A percentile compares a stretch with the other conserved stretches of the same genome.
These are phyloP conservation scores for Pseudogymnoascus sp. DNA, from an alignment of 2,329 filamentous ascomycete genomes.

Conservation along the genomic window DNA sequence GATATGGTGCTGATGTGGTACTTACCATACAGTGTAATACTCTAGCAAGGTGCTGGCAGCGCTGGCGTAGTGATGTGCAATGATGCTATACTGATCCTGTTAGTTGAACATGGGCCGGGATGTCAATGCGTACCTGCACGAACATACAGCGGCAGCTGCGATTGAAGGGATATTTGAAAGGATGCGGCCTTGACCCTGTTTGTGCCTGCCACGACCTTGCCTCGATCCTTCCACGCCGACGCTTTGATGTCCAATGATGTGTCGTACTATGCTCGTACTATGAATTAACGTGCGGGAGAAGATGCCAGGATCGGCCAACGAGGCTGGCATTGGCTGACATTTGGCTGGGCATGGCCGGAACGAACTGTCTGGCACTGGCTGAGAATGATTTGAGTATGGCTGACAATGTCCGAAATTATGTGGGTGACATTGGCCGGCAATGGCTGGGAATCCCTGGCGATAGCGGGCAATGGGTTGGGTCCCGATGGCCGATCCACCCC, in stretches of 20 bases:
- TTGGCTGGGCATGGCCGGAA: background rate
- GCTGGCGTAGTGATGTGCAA: background rate
- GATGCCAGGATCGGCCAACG: background rate
- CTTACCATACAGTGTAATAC: background rate
- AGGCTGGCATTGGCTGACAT: background rate
- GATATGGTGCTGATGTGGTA: background rate
- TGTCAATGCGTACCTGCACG: background rate
- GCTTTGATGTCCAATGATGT: background rate
- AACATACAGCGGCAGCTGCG: background rate
- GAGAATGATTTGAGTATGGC: background rate
- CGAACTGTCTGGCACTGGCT: background rate
- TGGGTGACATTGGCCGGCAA: background rate
- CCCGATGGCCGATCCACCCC: background rate
- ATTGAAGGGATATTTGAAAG: constrained; percentile 1
- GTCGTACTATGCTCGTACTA: no score
- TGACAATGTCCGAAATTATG: background rate
- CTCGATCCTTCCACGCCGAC: background rate
- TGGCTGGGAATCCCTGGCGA: background rate
- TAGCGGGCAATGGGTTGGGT: background rate
- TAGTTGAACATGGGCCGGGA: background rate
- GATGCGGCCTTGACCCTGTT: background rate
- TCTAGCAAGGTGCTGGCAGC: background rate
- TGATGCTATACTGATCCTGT: background rate
- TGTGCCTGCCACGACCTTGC: background rate
- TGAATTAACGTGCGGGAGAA: background rate